A percentile compares a stretch with the other conserved stretches of the same genome.
phyloP scores from a whole-genome alignment of 2,329 filamentous ascomycete species.

The Sporothrix euskadiensis region DNA sequence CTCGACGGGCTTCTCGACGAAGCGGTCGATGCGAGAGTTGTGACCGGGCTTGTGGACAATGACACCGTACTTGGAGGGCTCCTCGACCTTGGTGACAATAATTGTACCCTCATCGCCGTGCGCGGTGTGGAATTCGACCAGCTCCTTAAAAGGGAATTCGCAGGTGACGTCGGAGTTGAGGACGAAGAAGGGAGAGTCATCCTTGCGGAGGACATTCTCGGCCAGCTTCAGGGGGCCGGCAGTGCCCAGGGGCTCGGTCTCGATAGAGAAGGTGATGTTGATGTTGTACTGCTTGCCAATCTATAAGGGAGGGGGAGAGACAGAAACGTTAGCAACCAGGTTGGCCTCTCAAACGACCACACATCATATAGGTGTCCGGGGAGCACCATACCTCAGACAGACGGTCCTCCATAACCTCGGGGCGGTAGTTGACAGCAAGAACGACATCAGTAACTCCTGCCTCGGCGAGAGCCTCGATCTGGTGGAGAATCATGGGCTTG shows the following conservation, averaged over 20 bases:
- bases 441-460: constrained; percentile 97
- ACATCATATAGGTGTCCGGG: neutral
- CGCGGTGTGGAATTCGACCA: constrained; percentile 85
- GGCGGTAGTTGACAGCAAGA: constrained; percentile 96
- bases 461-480: constrained; percentile 90
- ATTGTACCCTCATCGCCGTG: constrained; percentile 98
- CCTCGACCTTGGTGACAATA: constrained; percentile 97
- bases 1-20: constrained; percentile 98
- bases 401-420: constrained; percentile 94
- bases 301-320: constrained; percentile 45
- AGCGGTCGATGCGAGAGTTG: constrained; percentile 89
- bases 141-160: constrained; percentile 91
- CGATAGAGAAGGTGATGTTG: constrained; percentile 95
- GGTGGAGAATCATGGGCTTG: constrained; percentile 98
- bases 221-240: constrained; percentile 94
- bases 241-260: constrained; percentile 91
- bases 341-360: neutral
- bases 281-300: constrained; percentile 92
- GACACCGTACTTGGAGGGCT: constrained; percentile 98
- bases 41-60: constrained; percentile 95
- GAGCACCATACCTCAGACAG: constrained; percentile 73
- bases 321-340: neutral
- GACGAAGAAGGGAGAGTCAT: constrained; percentile 94
- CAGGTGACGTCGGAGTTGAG: constrained; percentile 98
- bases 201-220: constrained; percentile 87